These are phyloP conservation scores for Penicillium steckii DNA, from an alignment of 495 filamentous ascomycete genomes.

Conservation along the genomic window DNA sequence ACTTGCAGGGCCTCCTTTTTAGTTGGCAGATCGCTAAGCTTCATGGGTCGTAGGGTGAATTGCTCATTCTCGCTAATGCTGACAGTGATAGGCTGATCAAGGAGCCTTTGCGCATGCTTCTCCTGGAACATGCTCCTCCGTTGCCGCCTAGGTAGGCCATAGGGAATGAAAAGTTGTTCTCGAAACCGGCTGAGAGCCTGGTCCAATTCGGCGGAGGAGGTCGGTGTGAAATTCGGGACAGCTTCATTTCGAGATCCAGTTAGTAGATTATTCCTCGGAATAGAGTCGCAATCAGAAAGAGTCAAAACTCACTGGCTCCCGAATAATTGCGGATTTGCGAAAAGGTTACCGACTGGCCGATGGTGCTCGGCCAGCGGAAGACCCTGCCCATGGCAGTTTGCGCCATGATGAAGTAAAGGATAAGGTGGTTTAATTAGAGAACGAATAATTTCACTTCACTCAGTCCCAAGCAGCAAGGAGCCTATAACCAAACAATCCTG, in stretches of 20 bases:
- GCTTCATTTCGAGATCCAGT: conserved; percentile 17
- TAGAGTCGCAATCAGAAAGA: neutral
- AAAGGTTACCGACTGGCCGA: conserved; percentile 34
- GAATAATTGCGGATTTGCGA: conserved; percentile 37
- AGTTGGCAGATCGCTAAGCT: conserved; percentile 36
- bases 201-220: conserved; percentile 52
- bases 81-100: conserved; percentile 58
- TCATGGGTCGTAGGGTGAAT: conserved; percentile 51
- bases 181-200: conserved; percentile 54
- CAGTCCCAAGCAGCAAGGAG: neutral
- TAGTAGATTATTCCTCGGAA: neutral
- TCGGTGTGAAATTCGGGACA: conserved; percentile 50
- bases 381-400: conserved; percentile 40
- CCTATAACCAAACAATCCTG: neutral
- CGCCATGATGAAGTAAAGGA: conserved; percentile 38
- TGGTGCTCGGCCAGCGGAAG: conserved; percentile 32
- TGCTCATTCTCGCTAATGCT: conserved; percentile 56
- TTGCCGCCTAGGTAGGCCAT: conserved; percentile 55
- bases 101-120: conserved; percentile 50
- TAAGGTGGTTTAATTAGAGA: neutral
- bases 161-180: conserved; percentile 62
- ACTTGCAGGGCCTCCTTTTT: conserved; percentile 30
- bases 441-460: neutral
- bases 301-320: conserved; percentile 29
- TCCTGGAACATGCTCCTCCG: conserved; percentile 52